Evolutionary conservation across 768 basidiomycete species (phyloP), one percentile per base, ranked within the genome.

Genomic region (Phaffia tasmanica): DNA sequence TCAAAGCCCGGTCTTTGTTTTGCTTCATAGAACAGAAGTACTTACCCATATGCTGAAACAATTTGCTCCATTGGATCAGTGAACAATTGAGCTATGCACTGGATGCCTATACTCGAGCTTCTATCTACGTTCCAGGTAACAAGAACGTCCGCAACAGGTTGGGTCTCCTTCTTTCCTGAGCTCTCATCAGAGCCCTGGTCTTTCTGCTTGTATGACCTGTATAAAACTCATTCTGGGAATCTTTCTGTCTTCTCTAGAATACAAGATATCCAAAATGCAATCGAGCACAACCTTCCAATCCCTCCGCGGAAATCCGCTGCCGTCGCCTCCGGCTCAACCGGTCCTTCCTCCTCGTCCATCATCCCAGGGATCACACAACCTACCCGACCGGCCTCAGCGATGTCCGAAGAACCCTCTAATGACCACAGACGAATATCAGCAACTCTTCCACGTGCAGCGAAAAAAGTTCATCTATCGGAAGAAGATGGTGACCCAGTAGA

Each of bases 281-380:
- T 48, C 53, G 54, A 61, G n/a, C 47, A 47, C 21, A 47, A 49
- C 18, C 61, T 67, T 16, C 66, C 66, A 11, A 60, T 67, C 30
- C 66, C 66, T 48, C 60, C 66, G 21, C 66, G 66, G n/a, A 67
- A 67, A 48, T 29, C 25, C 4, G 35, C 11, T 42, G 35, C 35
- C 35, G 35, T 11, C 35, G 35, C 35, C 11, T 42, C 35, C 35
- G 35, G 35, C 11, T 11, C 35, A n/a, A n/a, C n/a, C n/a, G n/a
- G n/a, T 42, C 11, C 35, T 42, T 5, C 35, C 11, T 42, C 35
- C 35, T 42, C 35, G 5, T 42, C 35, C 35, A 42, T 42, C 35
- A 42, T 42, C 16, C 53, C 53, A 54, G 53, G 48, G 15, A 32
- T 54, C 29, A 1, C 62, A 2, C 53, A 35, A 4, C 23, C 29